Evolutionary conservation across 2,329 filamentous ascomycete genomes (phyloP), one percentile per base, ranked within the genome.

Genomic region (Rhynchosporium graminicola): DNA sequence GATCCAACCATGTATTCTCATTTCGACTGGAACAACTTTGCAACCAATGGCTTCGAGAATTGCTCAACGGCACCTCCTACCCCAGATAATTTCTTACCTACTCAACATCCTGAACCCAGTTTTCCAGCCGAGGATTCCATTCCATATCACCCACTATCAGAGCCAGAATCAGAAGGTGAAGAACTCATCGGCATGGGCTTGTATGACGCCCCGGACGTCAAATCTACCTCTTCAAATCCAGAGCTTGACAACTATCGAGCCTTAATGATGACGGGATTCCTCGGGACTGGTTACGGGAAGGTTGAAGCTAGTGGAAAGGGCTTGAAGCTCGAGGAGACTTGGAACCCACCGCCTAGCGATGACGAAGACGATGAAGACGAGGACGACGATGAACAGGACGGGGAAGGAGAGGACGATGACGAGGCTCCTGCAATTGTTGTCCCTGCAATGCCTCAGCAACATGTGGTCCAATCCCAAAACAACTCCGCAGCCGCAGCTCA

Each of bases 121-220:
- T 72, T 80, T 9, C 73, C 80, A 38, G 74, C 80, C 10, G 82
- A 86, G 54, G 82, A 83, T 62, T 73, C 76, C 5, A 79, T 81
- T 56, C 75, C 78, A 10, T 83, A 80, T 64, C 77, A 82, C 60
- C 68, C 80, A 5, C 75, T 84, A 29, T 80, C 82, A 38, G 80
- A 84, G 45, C 79, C 83, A 54, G 84, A 85, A 33, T 73, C 80
- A 31, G 79, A 83, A 13, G 88, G 86, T 43, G 89, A 92, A 70
- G 88, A 92, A 63, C 80, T 94, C 1, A 82, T 92, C n/a, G 90
- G 90, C 26, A 88, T 95, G 83, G 91, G 91, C 0, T 82, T 95
- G 0, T 95, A 95, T 74, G 90, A 92, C 70, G 79, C 84, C 4
- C 89, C 89, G 0, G 87, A 87, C 60, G 83, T 84, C 70, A 75